Conservation (phyloP, 2,329 filamentous ascomycete species). For the Claviceps paspali region DNA sequence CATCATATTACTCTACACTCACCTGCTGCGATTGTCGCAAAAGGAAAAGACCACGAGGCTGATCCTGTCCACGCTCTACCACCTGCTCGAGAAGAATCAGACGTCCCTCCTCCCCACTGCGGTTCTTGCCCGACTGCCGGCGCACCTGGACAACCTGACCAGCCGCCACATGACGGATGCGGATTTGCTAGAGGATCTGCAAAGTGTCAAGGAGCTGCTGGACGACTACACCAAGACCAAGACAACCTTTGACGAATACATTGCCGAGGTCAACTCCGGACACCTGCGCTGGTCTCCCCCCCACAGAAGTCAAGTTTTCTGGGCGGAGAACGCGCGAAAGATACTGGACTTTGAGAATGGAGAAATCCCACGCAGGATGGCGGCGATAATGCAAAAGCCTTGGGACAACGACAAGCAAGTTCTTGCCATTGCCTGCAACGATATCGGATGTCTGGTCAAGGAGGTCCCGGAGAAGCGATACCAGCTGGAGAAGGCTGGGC, state of each 20-base stretch:
- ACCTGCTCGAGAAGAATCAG: conserved; percentile 58
- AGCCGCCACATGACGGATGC: conserved; percentile 48
- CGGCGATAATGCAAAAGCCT: conserved; percentile 61
- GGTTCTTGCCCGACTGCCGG: conserved; percentile 67
- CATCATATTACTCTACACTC: conserved; percentile 80
- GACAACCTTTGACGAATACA: conserved; percentile 76
- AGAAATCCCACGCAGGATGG: conserved; percentile 62
- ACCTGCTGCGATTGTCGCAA: conserved; percentile 77
- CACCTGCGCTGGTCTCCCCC: conserved; percentile 88
- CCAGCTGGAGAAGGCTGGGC: conserved; percentile 65
- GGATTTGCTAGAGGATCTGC: conserved; percentile 48
- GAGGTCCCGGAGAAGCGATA: conserved; percentile 73
- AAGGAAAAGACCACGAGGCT: conserved; percentile 97
- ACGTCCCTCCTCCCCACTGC: conserved; percentile 69
- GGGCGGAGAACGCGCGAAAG: conserved; percentile 77
- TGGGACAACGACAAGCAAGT: conserved; percentile 78
- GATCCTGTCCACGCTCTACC: conserved; percentile 75
- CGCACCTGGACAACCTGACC: conserved; percentile 46
- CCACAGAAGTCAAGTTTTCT: conserved; percentile 74
- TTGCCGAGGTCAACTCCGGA: conserved; percentile 70
- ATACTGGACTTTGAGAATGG: conserved; percentile 76
- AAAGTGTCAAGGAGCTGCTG: conserved; percentile 44
- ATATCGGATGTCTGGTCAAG: conserved; percentile 76
- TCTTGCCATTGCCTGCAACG: conserved; percentile 82
- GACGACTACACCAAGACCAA: conserved; percentile 56